Evolutionary conservation across 2,329 filamentous ascomycete species (phyloP), one percentile per base, ranked within the genome.

Genomic region (Beauveria pseudobassiana): DNA sequence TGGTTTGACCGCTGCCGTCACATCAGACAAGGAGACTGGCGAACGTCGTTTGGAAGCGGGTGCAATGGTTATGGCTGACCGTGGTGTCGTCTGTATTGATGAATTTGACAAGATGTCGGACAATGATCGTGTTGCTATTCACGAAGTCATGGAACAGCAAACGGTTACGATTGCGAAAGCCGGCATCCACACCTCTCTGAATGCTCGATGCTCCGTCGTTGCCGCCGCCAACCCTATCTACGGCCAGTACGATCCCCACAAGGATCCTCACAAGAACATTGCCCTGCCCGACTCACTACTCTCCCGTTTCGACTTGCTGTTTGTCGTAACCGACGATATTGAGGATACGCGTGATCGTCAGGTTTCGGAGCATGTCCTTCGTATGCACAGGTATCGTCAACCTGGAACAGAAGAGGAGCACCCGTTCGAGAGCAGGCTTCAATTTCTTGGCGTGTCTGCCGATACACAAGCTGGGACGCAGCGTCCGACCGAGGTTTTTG

Each of bases 21-120:
- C 95, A 0, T 88, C 90, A 1, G 95, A 99, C 75, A 98, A 98
- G 73, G 95, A 99, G 75, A 99, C 95, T 1, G 95, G 95, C 63
- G 95, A 99, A 73, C 86, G 95, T 67, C 86, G 95, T 67, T 83
- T 99, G 1, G 95, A 99, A 76, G 95, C 95, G 18, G 95, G 95
- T 83, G 95, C 95, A 66, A 99, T 99, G 95, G 95, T 99, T 64
- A 90, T 99, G 71, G 95, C 87, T 65, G 95, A 99, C 74, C 89
- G 95, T 65, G 95, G 95, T 68, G 93, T 99, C 12, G 95, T 99
- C 40, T 99, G 95, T 78, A 99, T 99, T 67, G 95, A 99, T 73
- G 95, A 99, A 71, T 99, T 99, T 68, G 95, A 99, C 79, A 99
- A 99, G 76, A 99, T 99, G 95, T 97, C 92, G 62, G 95, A 99